phyloP scores from a whole-genome alignment of 371 early-diverging fungal species.

The Mortierella sp. region DNA sequence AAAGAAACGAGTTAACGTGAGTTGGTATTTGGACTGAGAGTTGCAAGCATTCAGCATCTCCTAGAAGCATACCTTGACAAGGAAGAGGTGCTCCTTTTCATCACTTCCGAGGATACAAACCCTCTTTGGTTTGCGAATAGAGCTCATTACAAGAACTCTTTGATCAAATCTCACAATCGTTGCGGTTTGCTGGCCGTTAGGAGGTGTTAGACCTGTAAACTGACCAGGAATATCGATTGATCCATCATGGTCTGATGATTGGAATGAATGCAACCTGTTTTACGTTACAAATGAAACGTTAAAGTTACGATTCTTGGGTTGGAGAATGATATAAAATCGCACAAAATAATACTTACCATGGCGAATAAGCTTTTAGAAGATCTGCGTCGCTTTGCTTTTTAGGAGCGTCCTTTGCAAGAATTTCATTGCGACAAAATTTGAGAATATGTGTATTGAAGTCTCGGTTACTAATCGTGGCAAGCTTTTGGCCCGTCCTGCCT shows the following conservation, averaged over 20 bases:
- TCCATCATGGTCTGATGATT: constrained; percentile 48
- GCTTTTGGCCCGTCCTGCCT: constrained; percentile 65
- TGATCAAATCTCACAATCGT: constrained; percentile 74
- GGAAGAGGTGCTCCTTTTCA: constrained; percentile 74
- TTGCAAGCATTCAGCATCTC: background rate
- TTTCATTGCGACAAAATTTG: constrained; percentile 56
- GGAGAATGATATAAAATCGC: background rate
- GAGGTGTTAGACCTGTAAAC: constrained; percentile 65
- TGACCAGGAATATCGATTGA: constrained; percentile 85
- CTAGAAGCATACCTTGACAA: constrained; percentile 70
- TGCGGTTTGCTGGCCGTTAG: constrained; percentile 64
- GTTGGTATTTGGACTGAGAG: background rate
- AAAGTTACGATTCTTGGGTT: background rate
- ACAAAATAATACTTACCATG: constrained; percentile 65
- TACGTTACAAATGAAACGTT: background rate
- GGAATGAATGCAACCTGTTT: constrained; percentile 43
- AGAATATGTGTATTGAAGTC: constrained; percentile 56
- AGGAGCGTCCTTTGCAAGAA: constrained; percentile 52
- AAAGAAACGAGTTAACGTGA: background rate
- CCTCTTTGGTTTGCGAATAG: constrained; percentile 80
- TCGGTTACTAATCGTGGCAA: constrained; percentile 54
- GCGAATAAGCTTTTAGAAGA: constrained; percentile 72
- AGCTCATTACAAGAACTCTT: constrained; percentile 73
- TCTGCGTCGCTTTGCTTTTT: constrained; percentile 49
- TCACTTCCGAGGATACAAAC: constrained; percentile 79